Base-by-base conservation (phyloP, 495 filamentous ascomycete genomes). In the Lasiosphaeria ovina region DNA sequence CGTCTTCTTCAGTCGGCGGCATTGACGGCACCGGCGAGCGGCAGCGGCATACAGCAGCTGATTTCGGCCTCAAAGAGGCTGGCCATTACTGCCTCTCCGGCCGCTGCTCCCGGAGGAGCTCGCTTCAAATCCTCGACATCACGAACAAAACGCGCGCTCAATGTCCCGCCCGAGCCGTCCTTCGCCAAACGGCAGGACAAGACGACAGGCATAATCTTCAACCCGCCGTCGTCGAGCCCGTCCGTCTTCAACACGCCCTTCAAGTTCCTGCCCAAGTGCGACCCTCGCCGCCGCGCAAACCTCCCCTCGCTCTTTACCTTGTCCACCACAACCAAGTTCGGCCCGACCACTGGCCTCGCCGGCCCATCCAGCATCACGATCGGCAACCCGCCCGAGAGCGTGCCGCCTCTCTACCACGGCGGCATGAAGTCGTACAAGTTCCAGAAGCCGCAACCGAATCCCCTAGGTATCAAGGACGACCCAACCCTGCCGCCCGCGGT, bases 151-250 rank as follows among this genome's bases (percentile, higher is more conserved):
- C 85, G 87, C 75, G 82, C 85, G 11, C 83, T 93, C 61, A 84
- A 85, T 61, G 80, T 92, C 65, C 84, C 87, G 57, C 88, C 88
- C 33, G 87, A 92, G 74, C 79, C 83, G 10, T 88, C 89, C 56
- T 93, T 91, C 76, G 77, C 82, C 55, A 69, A 66, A 75, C 58
- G 79, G 17, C 34, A 6, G 16, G 7, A 33, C n/a, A 17, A 34
- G 35, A 40, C 12, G 48, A 87, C 63, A 82, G 24, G 90, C 65
- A 90, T 98, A 72, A 86, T 98, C 76, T 93, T 88, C 87, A 98
- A 97, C 77, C 94, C 94, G 47, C 94, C 94, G 6, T 88, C 93
- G n/a, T 85, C 90, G 36, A 82, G 85, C 0, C 84, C 95, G 2
- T 89, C 85, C 17, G 87, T 92, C 38, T 90, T 87, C 72, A 84